Evolutionary conservation across 768 basidiomycete species (phyloP).

Genomic region (Phylloporus arenicola): DNA sequence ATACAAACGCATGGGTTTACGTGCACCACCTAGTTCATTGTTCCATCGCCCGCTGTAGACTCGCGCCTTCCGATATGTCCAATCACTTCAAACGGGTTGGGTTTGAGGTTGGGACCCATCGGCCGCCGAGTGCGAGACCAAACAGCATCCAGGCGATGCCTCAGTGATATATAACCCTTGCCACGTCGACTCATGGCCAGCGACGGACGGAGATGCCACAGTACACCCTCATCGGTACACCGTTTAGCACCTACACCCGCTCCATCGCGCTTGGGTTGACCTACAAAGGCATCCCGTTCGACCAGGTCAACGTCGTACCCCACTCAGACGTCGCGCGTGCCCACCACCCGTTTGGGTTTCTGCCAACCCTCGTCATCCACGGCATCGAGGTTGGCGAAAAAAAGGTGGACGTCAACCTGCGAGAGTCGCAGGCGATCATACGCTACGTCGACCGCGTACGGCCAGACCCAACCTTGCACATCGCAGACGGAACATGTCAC

Average conservation of each 20-base stretch:
- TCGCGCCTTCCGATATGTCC: no score
- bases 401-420: conserved; percentile 20
- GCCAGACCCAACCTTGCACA: conserved; percentile 23
- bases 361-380: conserved; percentile 29
- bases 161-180: no score
- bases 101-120: no score
- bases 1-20: no score
- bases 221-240: conserved; percentile 29
- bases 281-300: conserved; percentile 25
- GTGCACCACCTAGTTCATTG: no score
- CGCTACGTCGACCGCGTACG: conserved; percentile 27
- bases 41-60: no score
- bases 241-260: conserved; percentile 31
- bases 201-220: neutral
- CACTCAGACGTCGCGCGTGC: conserved; percentile 27
- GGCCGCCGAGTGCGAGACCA: no score
- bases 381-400: conserved; percentile 16
- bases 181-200: no score
- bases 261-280: conserved; percentile 27
- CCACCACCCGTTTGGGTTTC: conserved; percentile 28
- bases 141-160: no score
- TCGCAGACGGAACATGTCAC: conserved; percentile 18
- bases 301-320: conserved; percentile 22
- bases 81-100: no score
- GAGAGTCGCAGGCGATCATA: conserved; percentile 27